A percentile compares a stretch with the other conserved stretches of the same genome.
Evolutionary conservation across 371 early-diverging fungal species (phyloP).

Genomic region (Entomophthora muscae): DNA sequence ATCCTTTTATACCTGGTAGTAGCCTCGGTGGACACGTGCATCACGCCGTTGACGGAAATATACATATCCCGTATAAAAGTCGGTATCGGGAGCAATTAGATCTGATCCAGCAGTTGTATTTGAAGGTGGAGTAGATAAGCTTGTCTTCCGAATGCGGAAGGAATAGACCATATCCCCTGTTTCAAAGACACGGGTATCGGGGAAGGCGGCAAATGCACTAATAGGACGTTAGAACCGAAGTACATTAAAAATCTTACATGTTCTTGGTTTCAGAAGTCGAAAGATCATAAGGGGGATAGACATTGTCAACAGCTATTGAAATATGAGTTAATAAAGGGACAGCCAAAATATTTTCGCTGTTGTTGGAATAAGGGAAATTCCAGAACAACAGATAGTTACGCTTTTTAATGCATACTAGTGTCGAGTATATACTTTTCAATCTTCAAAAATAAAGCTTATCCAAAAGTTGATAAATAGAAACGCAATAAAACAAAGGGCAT

Average conservation of each 20-base stretch:
- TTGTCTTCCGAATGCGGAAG: slow-evolving; percentile 60
- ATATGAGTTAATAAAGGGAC: too few species aligned
- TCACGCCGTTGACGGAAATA: slow-evolving; percentile 89
- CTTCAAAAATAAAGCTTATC: too few species aligned
- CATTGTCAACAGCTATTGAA: slow-evolving; percentile 64
- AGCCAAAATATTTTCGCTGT: too few species aligned
- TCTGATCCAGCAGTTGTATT: slow-evolving; percentile 14
- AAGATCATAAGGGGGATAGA: slow-evolving; percentile 68
- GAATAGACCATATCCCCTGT: slow-evolving; percentile 81
- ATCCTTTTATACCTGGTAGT: slow-evolving; percentile 77
- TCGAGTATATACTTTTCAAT: too few species aligned
- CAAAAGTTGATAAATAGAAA: too few species aligned
- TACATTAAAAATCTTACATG: slow-evolving; percentile 27
- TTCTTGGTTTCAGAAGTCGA: slow-evolving; percentile 56
- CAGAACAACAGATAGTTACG: too few species aligned
- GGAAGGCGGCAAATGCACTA: slow-evolving; percentile 86
- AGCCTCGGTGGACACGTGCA: slow-evolving; percentile 67
- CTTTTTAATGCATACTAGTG: too few species aligned
- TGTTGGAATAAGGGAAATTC: too few species aligned
- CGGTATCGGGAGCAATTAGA: slow-evolving; percentile 19
- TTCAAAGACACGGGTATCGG: slow-evolving; percentile 83
- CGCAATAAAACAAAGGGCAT: too few species aligned
- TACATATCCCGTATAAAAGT: slow-evolving; percentile 76
- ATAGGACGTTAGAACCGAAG: background rate
- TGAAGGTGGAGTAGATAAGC: slow-evolving; percentile 32